A percentile compares a stretch with the other conserved stretches of the same genome.
phyloP scores from a whole-genome alignment of 768 basidiomycete genomes.

The Cubamyces sp. region DNA sequence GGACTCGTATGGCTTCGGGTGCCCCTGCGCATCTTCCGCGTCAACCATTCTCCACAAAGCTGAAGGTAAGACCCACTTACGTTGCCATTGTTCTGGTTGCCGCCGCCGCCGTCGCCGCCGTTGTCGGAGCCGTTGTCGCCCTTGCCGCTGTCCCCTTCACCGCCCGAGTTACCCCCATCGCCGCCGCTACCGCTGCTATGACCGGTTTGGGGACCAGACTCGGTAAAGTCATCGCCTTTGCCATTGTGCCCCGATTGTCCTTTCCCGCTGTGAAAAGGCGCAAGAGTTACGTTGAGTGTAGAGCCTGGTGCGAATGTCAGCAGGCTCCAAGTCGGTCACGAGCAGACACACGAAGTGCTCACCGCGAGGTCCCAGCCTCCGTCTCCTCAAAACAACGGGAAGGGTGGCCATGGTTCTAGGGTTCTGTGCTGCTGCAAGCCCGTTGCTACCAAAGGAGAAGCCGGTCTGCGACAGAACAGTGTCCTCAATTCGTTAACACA shows the following conservation, averaged over 20 bases:
- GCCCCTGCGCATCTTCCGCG: background rate
- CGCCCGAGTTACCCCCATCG: background rate
- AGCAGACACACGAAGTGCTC: background rate
- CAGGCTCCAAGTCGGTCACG: no score
- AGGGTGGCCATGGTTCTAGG: background rate
- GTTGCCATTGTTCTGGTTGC: background rate
- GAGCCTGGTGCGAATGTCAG: background rate
- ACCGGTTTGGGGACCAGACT: no score
- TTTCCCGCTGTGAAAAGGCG: background rate
- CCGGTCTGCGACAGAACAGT: background rate
- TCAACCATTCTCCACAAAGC: background rate
- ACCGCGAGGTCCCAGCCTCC: constrained; percentile 9
- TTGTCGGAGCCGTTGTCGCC: background rate
- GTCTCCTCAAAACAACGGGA: background rate
- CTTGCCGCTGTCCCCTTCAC: background rate
- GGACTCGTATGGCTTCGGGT: background rate
- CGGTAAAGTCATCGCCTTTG: background rate
- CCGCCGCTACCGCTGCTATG: background rate
- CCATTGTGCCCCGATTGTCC: background rate
- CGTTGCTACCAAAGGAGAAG: background rate
- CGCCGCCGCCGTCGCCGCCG: background rate
- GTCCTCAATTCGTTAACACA: no score
- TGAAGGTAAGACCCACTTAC: background rate
- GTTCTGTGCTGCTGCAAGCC: background rate
- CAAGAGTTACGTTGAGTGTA: background rate